A percentile compares a stretch with the other conserved stretches of the same genome.
Conservation (phyloP, 192 early-diverging fungal genomes). For the Chytriomyces confervae region DNA sequence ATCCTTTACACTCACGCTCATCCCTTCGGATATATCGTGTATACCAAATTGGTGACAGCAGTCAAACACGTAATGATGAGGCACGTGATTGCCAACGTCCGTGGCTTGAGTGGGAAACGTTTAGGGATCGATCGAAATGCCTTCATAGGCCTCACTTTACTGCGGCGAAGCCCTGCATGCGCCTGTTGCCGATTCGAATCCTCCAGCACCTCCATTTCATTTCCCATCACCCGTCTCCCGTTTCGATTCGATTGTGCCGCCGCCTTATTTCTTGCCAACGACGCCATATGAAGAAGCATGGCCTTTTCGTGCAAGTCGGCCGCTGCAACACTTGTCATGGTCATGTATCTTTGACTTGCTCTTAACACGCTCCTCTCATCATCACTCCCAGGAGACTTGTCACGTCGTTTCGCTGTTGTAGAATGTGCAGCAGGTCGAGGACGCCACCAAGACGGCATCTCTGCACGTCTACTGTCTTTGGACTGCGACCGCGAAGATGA, state of each 20-base stretch:
- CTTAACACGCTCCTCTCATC: not conserved
- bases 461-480: no score
- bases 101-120: constrained; percentile 22
- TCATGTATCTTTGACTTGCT: not conserved
- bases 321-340: not conserved
- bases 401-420: no score
- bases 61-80: constrained; percentile 22
- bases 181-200: not conserved
- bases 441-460: no score
- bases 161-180: not conserved
- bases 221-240: no score
- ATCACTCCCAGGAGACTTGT: not conserved
- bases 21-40: not conserved
- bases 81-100: constrained; percentile 26
- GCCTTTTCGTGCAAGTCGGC: not conserved
- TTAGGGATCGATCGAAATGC: constrained; percentile 38
- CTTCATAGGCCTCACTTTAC: constrained; percentile 17
- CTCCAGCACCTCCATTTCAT: no score
- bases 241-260: not conserved
- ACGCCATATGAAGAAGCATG: not conserved
- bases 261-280: not conserved
- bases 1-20: no score
- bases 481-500: no score
- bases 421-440: no score
- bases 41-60: constrained; percentile 16